Percentiles rank a stretch among this genome's conserved stretches.
These are phyloP conservation scores for Hymenotorrendiella dingleyae DNA, from an alignment of 2,329 filamentous ascomycete species.

Conservation along the genomic window DNA sequence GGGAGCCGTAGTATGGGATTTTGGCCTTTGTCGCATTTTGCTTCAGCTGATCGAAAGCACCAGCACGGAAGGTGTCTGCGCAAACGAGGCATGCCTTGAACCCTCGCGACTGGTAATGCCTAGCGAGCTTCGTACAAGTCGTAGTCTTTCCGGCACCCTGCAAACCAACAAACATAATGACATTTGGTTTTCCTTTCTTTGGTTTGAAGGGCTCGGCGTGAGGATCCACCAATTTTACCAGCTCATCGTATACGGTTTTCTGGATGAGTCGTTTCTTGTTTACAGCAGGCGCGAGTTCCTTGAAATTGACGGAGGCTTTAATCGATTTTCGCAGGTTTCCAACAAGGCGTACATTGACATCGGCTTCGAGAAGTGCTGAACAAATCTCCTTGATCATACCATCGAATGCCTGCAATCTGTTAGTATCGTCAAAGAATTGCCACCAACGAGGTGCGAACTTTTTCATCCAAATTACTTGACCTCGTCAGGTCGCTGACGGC, in stretches of 20 bases:
- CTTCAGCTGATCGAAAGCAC: conserved; percentile 97
- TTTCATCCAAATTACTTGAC: conserved; percentile 91
- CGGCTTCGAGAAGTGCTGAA: conserved; percentile 88
- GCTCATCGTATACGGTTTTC: conserved; percentile 94
- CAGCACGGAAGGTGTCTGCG: conserved; percentile 96
- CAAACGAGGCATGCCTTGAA: conserved; percentile 93
- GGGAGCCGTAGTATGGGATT: conserved; percentile 94
- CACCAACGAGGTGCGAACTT: conserved; percentile 53
- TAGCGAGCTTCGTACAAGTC: conserved; percentile 91
- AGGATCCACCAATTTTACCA: conserved; percentile 91
- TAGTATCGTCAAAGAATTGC: conserved; percentile 25
- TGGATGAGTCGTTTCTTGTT: conserved; percentile 99
- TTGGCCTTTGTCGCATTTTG: conserved; percentile 99
- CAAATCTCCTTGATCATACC: conserved; percentile 98
- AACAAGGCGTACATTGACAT: conserved; percentile 94
- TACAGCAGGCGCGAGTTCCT: conserved; percentile 80
- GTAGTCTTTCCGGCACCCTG: conserved; percentile 98
- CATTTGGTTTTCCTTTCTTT: conserved; percentile 91
- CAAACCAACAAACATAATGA: conserved; percentile 99
- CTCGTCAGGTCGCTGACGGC: conserved; percentile 90
- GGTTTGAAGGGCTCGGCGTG: conserved; percentile 94
- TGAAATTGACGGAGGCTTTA: conserved; percentile 85
- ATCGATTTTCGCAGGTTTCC: conserved; percentile 89
- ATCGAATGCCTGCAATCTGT: conserved; percentile 72
- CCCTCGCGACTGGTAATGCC: conserved; percentile 89